phyloP scores from a whole-genome alignment of 441 rosid species.

The Euphorbia corollata region DNA sequence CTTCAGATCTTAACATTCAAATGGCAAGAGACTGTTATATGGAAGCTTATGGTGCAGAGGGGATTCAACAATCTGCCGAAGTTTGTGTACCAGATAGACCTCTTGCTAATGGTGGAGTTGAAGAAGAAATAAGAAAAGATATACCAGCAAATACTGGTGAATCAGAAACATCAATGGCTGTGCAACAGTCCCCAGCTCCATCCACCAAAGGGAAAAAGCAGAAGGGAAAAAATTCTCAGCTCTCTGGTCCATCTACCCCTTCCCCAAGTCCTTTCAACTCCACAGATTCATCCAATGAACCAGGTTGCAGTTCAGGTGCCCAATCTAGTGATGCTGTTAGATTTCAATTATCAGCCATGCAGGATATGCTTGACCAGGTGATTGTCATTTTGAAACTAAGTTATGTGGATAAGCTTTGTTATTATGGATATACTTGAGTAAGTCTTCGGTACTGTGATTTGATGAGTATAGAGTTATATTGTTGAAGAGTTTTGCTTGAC shows the following conservation, averaged over 20 bases:
- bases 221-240: constrained; percentile 52
- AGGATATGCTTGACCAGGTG: constrained; percentile 77
- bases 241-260: constrained; percentile 43
- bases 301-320: constrained; percentile 35
- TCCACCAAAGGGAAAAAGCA: constrained; percentile 51
- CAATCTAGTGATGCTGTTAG: constrained; percentile 34
- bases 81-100: constrained; percentile 24
- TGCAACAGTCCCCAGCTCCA: constrained; percentile 36
- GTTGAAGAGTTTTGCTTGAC: background rate
- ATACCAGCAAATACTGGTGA: constrained; percentile 39
- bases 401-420: background rate
- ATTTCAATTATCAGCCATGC: constrained; percentile 57
- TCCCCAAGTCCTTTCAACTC: constrained; percentile 48
- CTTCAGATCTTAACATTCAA: constrained; percentile 56
- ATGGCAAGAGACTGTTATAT: constrained; percentile 48
- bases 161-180: constrained; percentile 28
- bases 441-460: background rate
- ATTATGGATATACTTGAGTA: background rate
- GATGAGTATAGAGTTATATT: background rate
- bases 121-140: constrained; percentile 40
- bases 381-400: constrained; percentile 12
- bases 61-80: constrained; percentile 25
- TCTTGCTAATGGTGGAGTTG: constrained; percentile 32
- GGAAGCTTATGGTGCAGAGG: constrained; percentile 37
- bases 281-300: constrained; percentile 49